Conservation (phyloP, 2,329 filamentous ascomycete species). For the Claviceps sorghi region DNA sequence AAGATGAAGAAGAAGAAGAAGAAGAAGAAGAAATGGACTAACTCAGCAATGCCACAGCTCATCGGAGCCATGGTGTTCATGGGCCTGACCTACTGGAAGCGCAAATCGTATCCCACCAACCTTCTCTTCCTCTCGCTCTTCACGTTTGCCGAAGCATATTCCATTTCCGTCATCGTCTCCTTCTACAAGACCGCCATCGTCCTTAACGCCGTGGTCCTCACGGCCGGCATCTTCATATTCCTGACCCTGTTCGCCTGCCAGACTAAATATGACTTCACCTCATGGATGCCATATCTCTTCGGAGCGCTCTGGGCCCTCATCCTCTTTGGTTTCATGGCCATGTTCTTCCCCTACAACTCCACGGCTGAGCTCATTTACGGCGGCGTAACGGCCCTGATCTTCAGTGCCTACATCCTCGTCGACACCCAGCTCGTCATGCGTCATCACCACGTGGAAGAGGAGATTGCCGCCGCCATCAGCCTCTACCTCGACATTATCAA, state of each 20-base stretch:
- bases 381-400: conserved; percentile 67
- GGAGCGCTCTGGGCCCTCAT: conserved; percentile 80
- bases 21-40: not conserved
- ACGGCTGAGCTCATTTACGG: conserved; percentile 79
- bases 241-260: conserved; percentile 87
- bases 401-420: conserved; percentile 87
- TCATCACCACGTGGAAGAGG: conserved; percentile 94
- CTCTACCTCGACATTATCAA: conserved; percentile 96
- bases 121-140: conserved; percentile 83
- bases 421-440: conserved; percentile 93
- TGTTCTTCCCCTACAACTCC: conserved; percentile 74
- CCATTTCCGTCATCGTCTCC: conserved; percentile 80
- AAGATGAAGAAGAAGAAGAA: too few relatives aligned
- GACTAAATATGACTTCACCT: conserved; percentile 95
- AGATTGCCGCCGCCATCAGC: conserved; percentile 89
- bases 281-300: conserved; percentile 91
- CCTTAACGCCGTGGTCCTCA: conserved; percentile 78
- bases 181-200: conserved; percentile 78
- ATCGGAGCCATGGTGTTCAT: conserved; percentile 74
- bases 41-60: conserved; percentile 29
- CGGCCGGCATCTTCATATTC: conserved; percentile 66
- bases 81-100: conserved; percentile 85
- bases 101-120: conserved; percentile 89
- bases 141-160: conserved; percentile 85
- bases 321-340: conserved; percentile 82